Percentiles rank a stretch among this genome's conserved stretches.
These are phyloP conservation scores for Tulasnella calospora DNA, from an alignment of 768 basidiomycete genomes.

Conservation along the genomic window DNA sequence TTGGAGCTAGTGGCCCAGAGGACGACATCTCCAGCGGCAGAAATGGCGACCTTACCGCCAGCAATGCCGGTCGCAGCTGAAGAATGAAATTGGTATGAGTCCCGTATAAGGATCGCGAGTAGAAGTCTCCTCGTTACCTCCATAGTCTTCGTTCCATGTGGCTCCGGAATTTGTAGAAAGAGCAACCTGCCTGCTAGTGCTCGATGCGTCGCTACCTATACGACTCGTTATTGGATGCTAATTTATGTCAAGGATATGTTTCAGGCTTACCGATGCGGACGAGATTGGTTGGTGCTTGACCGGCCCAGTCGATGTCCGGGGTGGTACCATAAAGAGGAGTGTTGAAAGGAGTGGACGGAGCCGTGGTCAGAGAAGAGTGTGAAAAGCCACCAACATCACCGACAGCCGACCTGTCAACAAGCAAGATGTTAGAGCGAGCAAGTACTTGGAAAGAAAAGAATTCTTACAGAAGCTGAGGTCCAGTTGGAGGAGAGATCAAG, in stretches of 20 bases:
- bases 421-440: background rate
- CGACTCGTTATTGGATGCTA: slow-evolving; percentile 42
- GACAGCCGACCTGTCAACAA: background rate
- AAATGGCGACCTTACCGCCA: slow-evolving; percentile 40
- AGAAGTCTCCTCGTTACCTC: slow-evolving; percentile 41
- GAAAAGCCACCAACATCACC: slow-evolving; percentile 42
- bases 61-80: slow-evolving; percentile 36
- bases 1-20: slow-evolving; percentile 47
- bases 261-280: slow-evolving; percentile 41
- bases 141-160: slow-evolving; percentile 55
- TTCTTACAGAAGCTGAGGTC: slow-evolving; percentile 53
- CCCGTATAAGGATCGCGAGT: too few species aligned
- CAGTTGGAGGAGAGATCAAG: slow-evolving; percentile 58
- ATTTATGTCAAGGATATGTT: slow-evolving; percentile 48
- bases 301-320: slow-evolving; percentile 52
- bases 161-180: slow-evolving; percentile 52
- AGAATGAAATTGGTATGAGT: background rate
- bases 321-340: slow-evolving; percentile 42
- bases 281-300: slow-evolving; percentile 47
- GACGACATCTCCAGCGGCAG: slow-evolving; percentile 53
- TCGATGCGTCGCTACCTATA: slow-evolving; percentile 23
- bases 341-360: slow-evolving; percentile 42
- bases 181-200: slow-evolving; percentile 51
- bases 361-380: slow-evolving; percentile 42
- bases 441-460: slow-evolving; percentile 48